These are phyloP conservation scores for Taiozyma sp. DNA, from an alignment of 1,139 yeast genomes.

Conservation along the genomic window DNA sequence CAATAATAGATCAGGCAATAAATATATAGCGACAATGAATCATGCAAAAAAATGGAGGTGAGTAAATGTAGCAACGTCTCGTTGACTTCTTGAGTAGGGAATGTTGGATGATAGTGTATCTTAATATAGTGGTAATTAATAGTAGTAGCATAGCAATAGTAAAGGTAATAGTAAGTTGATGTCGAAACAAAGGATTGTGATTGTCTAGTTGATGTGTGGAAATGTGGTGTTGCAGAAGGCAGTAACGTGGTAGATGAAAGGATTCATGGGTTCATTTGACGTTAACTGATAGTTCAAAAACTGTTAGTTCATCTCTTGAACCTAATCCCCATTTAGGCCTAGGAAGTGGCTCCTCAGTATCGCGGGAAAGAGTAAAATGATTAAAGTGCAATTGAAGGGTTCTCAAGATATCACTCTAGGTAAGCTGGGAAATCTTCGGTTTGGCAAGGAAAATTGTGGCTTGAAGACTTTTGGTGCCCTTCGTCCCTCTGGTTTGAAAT, in stretches of 20 bases:
- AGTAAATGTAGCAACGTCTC: not conserved
- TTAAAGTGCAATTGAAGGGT: slow-evolving; percentile 5
- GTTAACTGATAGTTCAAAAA: slow-evolving; percentile 4
- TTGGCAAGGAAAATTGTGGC: not conserved
- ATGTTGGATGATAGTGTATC: not conserved
- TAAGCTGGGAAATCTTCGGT: slow-evolving; percentile 5
- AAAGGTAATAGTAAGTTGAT: not conserved
- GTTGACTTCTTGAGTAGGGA: not conserved
- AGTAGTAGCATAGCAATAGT: not conserved
- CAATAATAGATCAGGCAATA: no score
- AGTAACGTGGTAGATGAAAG: not conserved
- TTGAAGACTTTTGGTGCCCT: slow-evolving; percentile 7
- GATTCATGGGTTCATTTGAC: not conserved
- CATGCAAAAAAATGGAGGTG: not conserved
- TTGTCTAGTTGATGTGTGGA: not conserved
- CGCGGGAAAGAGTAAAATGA: slow-evolving; percentile 1
- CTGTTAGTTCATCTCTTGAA: slow-evolving; percentile 9
- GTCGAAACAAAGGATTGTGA: not conserved
- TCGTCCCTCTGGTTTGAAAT: not conserved
- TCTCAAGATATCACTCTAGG: slow-evolving; percentile 5
- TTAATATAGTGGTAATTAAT: not conserved
- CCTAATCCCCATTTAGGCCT: slow-evolving; percentile 15
- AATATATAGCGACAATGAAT: no score
- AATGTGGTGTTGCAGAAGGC: not conserved
- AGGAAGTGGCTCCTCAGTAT: not conserved